Percentiles rank a stretch among this genome's conserved stretches.
Evolutionary conservation across 2,329 filamentous ascomycete genomes (phyloP).

Genomic region (Lachnellula willkommii): DNA sequence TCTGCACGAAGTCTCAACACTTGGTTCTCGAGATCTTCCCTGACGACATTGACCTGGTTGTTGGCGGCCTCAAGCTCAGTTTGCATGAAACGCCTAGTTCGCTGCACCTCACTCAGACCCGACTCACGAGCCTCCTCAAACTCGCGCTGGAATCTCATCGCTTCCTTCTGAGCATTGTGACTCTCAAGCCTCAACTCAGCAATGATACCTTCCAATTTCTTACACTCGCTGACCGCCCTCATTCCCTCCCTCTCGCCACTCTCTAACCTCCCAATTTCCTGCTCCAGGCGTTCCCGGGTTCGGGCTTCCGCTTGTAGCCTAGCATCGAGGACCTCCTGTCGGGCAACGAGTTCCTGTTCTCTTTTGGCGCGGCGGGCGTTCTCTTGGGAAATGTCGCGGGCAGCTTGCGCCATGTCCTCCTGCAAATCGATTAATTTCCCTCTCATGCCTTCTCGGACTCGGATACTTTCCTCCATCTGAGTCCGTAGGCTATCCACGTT

Average conservation of each 20-base stretch:
- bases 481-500: conserved; percentile 67
- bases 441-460: conserved; percentile 77
- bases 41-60: conserved; percentile 76
- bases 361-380: conserved; percentile 73
- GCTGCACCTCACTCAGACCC: conserved; percentile 73
- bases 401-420: conserved; percentile 75
- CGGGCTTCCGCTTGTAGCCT: conserved; percentile 70
- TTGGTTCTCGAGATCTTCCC: conserved; percentile 76
- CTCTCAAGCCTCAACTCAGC: conserved; percentile 60
- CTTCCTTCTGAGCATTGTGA: conserved; percentile 44
- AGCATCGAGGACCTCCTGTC: conserved; percentile 74
- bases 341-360: conserved; percentile 71
- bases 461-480: conserved; percentile 81
- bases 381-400: conserved; percentile 75
- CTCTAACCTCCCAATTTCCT: conserved; percentile 62
- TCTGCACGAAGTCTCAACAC: conserved; percentile 66
- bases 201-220: conserved; percentile 52
- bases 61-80: conserved; percentile 78
- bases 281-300: conserved; percentile 61
- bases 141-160: conserved; percentile 63
- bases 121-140: conserved; percentile 78
- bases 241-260: conserved; percentile 59
- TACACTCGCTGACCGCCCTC: conserved; percentile 57
- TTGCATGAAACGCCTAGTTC: conserved; percentile 72
- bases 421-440: conserved; percentile 80